Base-by-base conservation (phyloP, 2,329 filamentous ascomycete species). In the Alternaria angustiovoidea region DNA sequence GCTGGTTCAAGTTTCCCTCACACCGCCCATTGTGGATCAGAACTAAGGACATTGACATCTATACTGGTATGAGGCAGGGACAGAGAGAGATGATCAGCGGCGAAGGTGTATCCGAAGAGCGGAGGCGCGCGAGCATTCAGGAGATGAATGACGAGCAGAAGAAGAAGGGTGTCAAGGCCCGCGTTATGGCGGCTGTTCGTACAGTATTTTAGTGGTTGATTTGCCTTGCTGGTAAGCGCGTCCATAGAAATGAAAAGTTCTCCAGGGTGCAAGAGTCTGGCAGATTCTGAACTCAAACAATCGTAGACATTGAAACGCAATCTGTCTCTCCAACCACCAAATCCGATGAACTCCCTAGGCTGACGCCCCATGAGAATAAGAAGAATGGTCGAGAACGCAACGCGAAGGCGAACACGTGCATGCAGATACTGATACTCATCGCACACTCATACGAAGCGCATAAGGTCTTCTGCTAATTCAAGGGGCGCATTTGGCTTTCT, bases 11-110 rank as follows among this genome's bases (percentile, higher is more conserved):
- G 22, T 42, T 41, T 34, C 70, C 70, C 24, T 42, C 51, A 30
- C 68, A 73, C 42, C 70, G 70, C 56, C 57, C 60, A 11, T 52
- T 74, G 26, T 78, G 61, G 48, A 68, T 77, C 36, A 51, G 49
- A 26, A 68, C 68, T 28, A 57, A 69, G 28, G 66, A 78, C 12
- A 76, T 79, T 51, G 76, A 78, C 61, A 61, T 77, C 14, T 62
- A 68, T 38, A 67, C 67, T 43, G 75, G 76, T 16, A 62, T 78
- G 59, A 66, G 76, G 16, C 62, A 72, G 26, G 57, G 28, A 9
- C 34, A 39, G 16, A 51, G 48, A 30, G 48, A 51, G 22, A 20
- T 42, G 14, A 52, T 63, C 26, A 63, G 61, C 16, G 61, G 61
- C 16, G 16, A 28, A 51, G 57, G 53, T 57, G 61, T 57, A 4